Percentiles rank a stretch among this genome's conserved stretches.
phyloP scores from a whole-genome alignment of 1,284 basidiomycete genomes.

The Athelia sp. region DNA sequence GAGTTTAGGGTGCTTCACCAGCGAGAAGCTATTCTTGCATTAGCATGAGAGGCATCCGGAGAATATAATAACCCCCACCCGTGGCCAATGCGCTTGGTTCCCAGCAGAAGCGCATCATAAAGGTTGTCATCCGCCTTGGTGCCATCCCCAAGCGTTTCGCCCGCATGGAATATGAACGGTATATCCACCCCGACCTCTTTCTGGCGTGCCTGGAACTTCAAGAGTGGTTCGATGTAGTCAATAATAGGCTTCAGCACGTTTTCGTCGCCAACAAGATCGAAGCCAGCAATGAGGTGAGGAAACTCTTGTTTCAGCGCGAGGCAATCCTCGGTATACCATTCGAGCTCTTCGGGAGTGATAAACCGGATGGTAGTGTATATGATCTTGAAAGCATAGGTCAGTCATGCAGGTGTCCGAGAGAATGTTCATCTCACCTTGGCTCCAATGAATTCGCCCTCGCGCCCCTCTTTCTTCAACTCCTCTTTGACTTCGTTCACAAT shows the following conservation, averaged over 20 bases:
- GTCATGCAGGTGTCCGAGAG: not conserved
- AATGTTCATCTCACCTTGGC: constrained; percentile 39
- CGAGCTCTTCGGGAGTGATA: constrained; percentile 52
- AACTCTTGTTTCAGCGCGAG: constrained; percentile 69
- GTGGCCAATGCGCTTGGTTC: constrained; percentile 77
- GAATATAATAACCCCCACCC: constrained; percentile 43
- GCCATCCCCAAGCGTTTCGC: constrained; percentile 74
- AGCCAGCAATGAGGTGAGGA: constrained; percentile 72
- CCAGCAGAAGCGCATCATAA: constrained; percentile 74
- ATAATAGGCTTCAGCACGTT: constrained; percentile 58
- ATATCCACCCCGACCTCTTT: constrained; percentile 58
- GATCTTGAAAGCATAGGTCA: constrained; percentile 34
- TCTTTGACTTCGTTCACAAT: constrained; percentile 51
- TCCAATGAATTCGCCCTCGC: constrained; percentile 58
- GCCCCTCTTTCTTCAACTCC: constrained; percentile 45
- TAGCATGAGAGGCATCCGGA: too few relatives aligned
- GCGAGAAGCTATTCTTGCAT: constrained; percentile 46
- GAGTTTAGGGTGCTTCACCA: constrained; percentile 69
- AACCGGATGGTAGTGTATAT: constrained; percentile 68
- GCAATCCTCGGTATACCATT: constrained; percentile 70
- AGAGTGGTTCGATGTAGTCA: constrained; percentile 59
- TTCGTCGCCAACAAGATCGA: constrained; percentile 78
- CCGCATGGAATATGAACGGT: constrained; percentile 78
- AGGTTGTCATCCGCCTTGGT: constrained; percentile 66
- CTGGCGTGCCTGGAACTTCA: constrained; percentile 54